These are phyloP conservation scores for Lepidium campestre DNA, from an alignment of 441 rosid species.

Conservation along the genomic window DNA sequence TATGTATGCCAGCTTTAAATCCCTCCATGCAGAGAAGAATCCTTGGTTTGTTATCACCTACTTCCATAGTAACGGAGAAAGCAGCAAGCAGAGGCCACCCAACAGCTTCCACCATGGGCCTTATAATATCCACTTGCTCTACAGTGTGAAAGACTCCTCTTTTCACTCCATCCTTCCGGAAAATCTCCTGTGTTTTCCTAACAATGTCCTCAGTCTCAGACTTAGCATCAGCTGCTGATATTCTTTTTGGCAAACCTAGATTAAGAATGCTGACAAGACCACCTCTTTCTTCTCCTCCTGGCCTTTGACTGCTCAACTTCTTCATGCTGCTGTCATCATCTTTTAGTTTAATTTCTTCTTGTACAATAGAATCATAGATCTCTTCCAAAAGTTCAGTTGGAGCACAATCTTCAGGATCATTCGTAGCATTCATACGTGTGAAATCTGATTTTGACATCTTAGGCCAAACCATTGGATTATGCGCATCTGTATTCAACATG, in stretches of 20 bases:
- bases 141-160: constrained; percentile 90
- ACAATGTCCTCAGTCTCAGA: constrained; percentile 87
- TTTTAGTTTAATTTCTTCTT: constrained; percentile 94
- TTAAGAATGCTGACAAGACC: constrained; percentile 90
- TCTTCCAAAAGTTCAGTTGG: constrained; percentile 87
- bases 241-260: constrained; percentile 83
- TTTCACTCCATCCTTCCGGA: constrained; percentile 79
- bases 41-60: constrained; percentile 94
- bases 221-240: constrained; percentile 67
- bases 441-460: constrained; percentile 98
- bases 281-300: constrained; percentile 89
- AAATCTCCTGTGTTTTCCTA: constrained; percentile 92
- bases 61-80: constrained; percentile 99
- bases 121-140: constrained; percentile 70
- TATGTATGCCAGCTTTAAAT: constrained; percentile 95
- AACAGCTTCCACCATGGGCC: constrained; percentile 99
- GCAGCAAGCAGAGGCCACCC: constrained; percentile 99
- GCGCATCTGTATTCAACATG: constrained; percentile 98
- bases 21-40: constrained; percentile 98
- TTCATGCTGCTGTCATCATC: constrained; percentile 61
- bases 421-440: constrained; percentile 72
- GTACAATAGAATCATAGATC: constrained; percentile 94
- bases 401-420: constrained; percentile 85
- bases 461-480: constrained; percentile 97
- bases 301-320: constrained; percentile 60